phyloP scores from a whole-genome alignment of 352 stramenopile species.

The Pythium phragmiticola region DNA sequence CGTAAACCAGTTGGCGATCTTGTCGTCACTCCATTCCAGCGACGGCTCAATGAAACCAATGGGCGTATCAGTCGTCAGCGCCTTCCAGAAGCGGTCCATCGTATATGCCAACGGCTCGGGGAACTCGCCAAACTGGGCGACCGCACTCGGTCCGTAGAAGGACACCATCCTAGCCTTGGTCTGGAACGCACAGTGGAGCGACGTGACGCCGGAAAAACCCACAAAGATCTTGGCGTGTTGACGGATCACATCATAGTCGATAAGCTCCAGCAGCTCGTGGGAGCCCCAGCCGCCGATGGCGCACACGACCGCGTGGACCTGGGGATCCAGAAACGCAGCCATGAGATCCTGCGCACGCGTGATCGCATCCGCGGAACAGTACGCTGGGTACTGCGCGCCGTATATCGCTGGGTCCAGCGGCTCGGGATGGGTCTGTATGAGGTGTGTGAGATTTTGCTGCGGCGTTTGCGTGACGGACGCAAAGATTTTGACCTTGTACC shows the following conservation, averaged over 20 bases:
- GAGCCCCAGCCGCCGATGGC: constrained; percentile 53
- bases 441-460: constrained; percentile 28
- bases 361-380: constrained; percentile 48
- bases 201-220: constrained; percentile 44
- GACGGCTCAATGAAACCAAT: constrained; percentile 39
- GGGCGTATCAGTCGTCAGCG: constrained; percentile 22
- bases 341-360: constrained; percentile 48
- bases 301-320: constrained; percentile 46
- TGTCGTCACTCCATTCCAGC: constrained; percentile 58
- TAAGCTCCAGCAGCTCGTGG: constrained; percentile 58
- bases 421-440: constrained; percentile 12
- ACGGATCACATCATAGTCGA: constrained; percentile 51
- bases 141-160: constrained; percentile 59
- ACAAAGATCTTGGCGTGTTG: constrained; percentile 52
- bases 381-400: constrained; percentile 25
- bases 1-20: constrained; percentile 50
- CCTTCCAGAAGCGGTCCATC: constrained; percentile 38
- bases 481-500: constrained; percentile 49
- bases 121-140: constrained; percentile 65
- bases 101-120: constrained; percentile 46
- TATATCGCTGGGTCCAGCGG: constrained; percentile 24
- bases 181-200: constrained; percentile 51
- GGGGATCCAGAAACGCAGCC: constrained; percentile 44
- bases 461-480: constrained; percentile 32
- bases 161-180: constrained; percentile 39